Conservation (phyloP, 345 rosid species). For the Nephelium lappaceum region DNA sequence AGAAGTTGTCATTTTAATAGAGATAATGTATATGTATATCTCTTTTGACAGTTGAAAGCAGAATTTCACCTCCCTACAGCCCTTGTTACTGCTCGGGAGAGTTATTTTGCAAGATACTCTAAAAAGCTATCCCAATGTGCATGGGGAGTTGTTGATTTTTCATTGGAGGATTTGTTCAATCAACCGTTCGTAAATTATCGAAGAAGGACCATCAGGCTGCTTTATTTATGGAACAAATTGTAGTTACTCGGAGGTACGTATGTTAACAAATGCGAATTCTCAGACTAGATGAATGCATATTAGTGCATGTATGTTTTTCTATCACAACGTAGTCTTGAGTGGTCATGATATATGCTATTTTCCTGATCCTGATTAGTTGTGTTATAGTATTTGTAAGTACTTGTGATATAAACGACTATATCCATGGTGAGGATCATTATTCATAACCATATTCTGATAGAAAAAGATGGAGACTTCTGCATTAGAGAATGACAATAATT, state of each 20-base stretch:
- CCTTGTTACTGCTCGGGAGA: slow-evolving; percentile 39
- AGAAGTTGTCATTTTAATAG: neutral
- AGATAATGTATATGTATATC: neutral
- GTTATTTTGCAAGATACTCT: slow-evolving; percentile 48
- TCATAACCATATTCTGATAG: too few species aligned
- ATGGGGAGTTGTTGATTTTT: slow-evolving; percentile 62
- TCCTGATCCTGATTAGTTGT: too few species aligned
- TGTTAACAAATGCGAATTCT: too few species aligned
- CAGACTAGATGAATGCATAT: too few species aligned
- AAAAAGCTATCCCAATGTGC: slow-evolving; percentile 24
- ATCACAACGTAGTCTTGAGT: neutral
- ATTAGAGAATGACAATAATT: too few species aligned
- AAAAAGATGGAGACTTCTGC: too few species aligned
- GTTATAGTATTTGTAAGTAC: too few species aligned
- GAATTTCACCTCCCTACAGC: slow-evolving; percentile 53
- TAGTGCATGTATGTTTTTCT: neutral
- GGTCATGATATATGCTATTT: neutral
- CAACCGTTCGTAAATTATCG: slow-evolving; percentile 24
- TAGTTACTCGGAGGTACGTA: slow-evolving; percentile 40
- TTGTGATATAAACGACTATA: too few species aligned
- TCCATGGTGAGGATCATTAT: too few species aligned
- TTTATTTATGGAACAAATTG: slow-evolving; percentile 37
- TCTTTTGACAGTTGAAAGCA: slow-evolving; percentile 35
- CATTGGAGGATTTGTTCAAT: slow-evolving; percentile 49
- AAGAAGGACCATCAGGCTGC: slow-evolving; percentile 58